phyloP scores from a whole-genome alignment of 345 rosid genomes.

The Salix purpurea region DNA sequence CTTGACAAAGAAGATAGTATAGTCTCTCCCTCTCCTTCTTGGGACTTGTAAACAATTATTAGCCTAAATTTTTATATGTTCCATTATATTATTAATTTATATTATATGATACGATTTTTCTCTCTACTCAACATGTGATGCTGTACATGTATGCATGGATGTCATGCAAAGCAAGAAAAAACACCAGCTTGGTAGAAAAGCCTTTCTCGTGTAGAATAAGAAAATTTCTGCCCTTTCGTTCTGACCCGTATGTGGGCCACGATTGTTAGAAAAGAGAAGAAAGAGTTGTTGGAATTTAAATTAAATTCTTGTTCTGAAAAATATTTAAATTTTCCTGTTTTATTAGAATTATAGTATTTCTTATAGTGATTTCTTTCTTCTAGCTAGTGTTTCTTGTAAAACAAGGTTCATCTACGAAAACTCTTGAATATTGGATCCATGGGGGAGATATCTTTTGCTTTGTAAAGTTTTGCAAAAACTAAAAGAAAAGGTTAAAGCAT shows the following conservation, averaged over 20 bases:
- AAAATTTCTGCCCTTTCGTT: neutral
- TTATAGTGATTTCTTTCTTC: too few species aligned
- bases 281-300: too few species aligned
- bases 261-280: too few species aligned
- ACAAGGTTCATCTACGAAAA: too few species aligned
- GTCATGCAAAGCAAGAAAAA: conserved; percentile 8
- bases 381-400: too few species aligned
- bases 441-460: too few species aligned
- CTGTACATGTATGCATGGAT: conserved; percentile 6
- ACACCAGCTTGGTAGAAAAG: neutral
- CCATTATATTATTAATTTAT: conserved; percentile 6
- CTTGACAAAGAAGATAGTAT: conserved; percentile 33
- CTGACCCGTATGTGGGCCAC: neutral
- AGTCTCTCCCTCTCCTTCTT: conserved; percentile 23
- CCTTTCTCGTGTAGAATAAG: neutral
- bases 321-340: too few species aligned
- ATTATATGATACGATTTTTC: neutral
- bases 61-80: conserved; percentile 24
- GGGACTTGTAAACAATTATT: conserved; percentile 38
- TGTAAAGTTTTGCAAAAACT: too few species aligned
- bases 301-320: too few species aligned
- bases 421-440: too few species aligned
- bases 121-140: neutral
- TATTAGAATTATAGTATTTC: too few species aligned
- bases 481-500: too few species aligned